Evolutionary conservation across 805 yeast species (phyloP), one percentile per base, ranked within the genome.

Genomic region (Sugiyamaella lignohabitans): DNA sequence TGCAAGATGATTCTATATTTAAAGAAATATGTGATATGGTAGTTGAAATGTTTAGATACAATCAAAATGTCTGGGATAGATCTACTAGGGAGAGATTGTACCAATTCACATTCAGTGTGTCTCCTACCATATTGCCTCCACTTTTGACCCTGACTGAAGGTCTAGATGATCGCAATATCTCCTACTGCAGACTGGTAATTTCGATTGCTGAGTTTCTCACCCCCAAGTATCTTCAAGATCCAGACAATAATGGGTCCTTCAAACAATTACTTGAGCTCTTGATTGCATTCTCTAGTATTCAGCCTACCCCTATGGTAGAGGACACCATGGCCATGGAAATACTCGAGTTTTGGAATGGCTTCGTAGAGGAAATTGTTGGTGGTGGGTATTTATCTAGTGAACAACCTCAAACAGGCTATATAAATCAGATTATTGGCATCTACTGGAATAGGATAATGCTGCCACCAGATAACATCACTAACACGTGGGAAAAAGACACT

Each of bases 391-490:
- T 27, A 57, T 59, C 45, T 10, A 19, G 19, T 5, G 41, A 34
- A 6, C 19, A 10, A n/a, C 16, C 19, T 21, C 40, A 43, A 22
- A 19, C 30, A 20, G 8, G 35, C 17, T 42, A 43, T 27, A 21
- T 84, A 49, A 67, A 65, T 27, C 70, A 72, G 49, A 73, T 86
- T 2, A 72, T 86, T 18, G 67, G 66, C 19, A 72, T 80, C 1
- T 87, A 86, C 62, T 82, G 93, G 82, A 67, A 71, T 2, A 87
- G 87, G 55, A 70, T 79, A 2, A 82, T 76, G 41, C 59, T 76
- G 3, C 57, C 58, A 2, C 21, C 22, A 16, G 18, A 14, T 30
- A 48, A 22, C 14, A 51, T 36, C 14, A 21, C 23, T 5, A 19
- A 14, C 3, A 18, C 45, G 14, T 66, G 68, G 72, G 56, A 64